phyloP scores from a whole-genome alignment of 768 basidiomycete genomes.

The Grammothele lineata region DNA sequence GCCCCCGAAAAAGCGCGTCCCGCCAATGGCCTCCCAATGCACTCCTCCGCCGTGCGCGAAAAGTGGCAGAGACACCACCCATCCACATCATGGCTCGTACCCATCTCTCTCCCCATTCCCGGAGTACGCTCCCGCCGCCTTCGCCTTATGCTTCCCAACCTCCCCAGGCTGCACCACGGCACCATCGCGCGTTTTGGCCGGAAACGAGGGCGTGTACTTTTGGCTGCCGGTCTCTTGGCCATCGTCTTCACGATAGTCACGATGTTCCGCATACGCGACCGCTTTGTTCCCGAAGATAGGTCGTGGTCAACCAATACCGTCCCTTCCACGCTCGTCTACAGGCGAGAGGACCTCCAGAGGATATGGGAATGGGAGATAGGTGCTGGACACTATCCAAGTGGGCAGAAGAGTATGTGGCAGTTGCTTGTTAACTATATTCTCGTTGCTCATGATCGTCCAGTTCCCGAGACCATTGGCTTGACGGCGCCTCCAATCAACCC shows the following conservation, averaged over 20 bases:
- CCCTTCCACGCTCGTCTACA: conserved; percentile 69
- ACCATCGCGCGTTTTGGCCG: conserved; percentile 55
- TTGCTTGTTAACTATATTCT: background rate
- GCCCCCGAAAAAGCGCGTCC: conserved; percentile 39
- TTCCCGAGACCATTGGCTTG: conserved; percentile 67
- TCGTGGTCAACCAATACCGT: conserved; percentile 56
- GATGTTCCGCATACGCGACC: conserved; percentile 52
- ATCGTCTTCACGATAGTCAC: conserved; percentile 41
- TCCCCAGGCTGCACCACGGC: conserved; percentile 54
- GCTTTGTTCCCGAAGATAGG: conserved; percentile 57
- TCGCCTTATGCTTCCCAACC: conserved; percentile 57
- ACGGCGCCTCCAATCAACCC: conserved; percentile 61
- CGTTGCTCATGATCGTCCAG: too few species aligned
- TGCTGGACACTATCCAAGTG: conserved; percentile 92
- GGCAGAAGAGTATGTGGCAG: conserved; percentile 65
- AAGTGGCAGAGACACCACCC: conserved; percentile 50
- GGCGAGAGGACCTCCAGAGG: conserved; percentile 73
- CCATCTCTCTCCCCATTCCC: conserved; percentile 57
- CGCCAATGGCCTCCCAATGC: conserved; percentile 41
- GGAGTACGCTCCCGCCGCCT: conserved; percentile 51
- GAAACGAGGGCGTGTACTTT: conserved; percentile 49
- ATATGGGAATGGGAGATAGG: conserved; percentile 97
- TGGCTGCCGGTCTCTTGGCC: conserved; percentile 43
- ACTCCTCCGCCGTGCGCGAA: conserved; percentile 60
- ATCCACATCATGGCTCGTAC: conserved; percentile 51